A percentile compares a stretch with the other conserved stretches of the same genome.
Evolutionary conservation across 441 rosid genomes (phyloP).

Genomic region (Capsella rubella): DNA sequence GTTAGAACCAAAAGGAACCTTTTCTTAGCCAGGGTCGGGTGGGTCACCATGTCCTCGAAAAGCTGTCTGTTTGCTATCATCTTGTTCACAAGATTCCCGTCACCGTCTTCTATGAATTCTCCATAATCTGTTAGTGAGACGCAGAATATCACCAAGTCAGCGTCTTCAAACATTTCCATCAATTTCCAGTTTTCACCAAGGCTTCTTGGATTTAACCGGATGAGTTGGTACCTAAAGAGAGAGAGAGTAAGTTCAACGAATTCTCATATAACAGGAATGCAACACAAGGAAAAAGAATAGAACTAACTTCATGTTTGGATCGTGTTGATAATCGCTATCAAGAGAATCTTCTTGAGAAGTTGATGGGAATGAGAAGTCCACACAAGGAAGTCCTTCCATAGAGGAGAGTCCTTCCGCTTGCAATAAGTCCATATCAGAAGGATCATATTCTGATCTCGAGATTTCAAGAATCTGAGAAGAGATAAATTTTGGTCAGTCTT

Average conservation of each 20-base stretch:
- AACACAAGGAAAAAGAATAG: conserved; percentile 13
- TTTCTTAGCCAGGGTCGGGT: conserved; percentile 56
- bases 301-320: conserved; percentile 60
- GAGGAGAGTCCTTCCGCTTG: conserved; percentile 69
- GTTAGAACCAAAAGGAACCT: conserved; percentile 63
- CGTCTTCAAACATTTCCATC: conserved; percentile 71
- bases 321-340: conserved; percentile 49
- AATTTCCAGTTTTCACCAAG: conserved; percentile 67
- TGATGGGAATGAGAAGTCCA: conserved; percentile 64
- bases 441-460: conserved; percentile 60
- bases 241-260: conserved; percentile 16
- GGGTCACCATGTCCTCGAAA: conserved; percentile 54
- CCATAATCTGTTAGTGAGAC: conserved; percentile 61
- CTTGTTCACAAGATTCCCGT: conserved; percentile 59
- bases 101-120: conserved; percentile 50
- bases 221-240: conserved; percentile 62
- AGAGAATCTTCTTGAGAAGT: conserved; percentile 42
- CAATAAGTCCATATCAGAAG: conserved; percentile 67
- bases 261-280: conserved; percentile 10
- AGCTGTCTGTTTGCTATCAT: conserved; percentile 65
- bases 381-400: conserved; percentile 60
- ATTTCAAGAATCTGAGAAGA: conserved; percentile 62
- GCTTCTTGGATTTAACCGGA: conserved; percentile 63
- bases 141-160: conserved; percentile 59
- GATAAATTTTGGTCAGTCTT: conserved; percentile 28